Percentiles rank a stretch among this genome's conserved stretches.
Evolutionary conservation across 2,329 filamentous ascomycete species (phyloP).

Genomic region (Aspergillus proliferans): DNA sequence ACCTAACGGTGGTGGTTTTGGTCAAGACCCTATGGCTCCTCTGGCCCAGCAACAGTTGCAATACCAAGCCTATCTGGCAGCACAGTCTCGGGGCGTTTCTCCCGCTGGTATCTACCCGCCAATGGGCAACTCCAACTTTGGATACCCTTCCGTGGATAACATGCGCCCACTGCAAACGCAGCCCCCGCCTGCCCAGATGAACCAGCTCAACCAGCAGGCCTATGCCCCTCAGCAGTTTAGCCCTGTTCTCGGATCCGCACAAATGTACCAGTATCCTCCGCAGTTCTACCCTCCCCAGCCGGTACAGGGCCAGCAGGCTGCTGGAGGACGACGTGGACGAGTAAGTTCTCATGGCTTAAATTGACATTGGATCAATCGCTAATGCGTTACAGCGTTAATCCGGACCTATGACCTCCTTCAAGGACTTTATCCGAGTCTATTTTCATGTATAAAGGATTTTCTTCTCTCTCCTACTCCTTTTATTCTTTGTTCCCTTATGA

Average conservation of each 20-base stretch:
- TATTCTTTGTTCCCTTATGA: conserved; percentile 8
- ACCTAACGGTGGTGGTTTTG: conserved; percentile 28
- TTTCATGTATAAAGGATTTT: conserved; percentile 32
- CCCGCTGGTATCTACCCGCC: conserved; percentile 41
- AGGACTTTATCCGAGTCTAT: conserved; percentile 13
- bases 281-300: conserved; percentile 44
- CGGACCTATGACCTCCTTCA: conserved; percentile 15
- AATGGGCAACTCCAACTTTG: conserved; percentile 40
- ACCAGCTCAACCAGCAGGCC: conserved; percentile 39
- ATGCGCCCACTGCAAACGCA: conserved; percentile 37
- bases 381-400: conserved; percentile 26
- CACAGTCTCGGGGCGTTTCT: conserved; percentile 39
- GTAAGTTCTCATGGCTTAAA: conserved; percentile 31
- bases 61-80: conserved; percentile 51
- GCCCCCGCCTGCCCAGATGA: conserved; percentile 31
- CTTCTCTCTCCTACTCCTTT: conserved; percentile 11
- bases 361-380: conserved; percentile 6
- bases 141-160: conserved; percentile 37
- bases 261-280: conserved; percentile 50
- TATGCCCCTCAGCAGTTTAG: conserved; percentile 42
- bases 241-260: conserved; percentile 37
- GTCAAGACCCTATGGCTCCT: conserved; percentile 33
- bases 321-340: conserved; percentile 49
- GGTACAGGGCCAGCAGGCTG: conserved; percentile 40
- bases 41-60: conserved; percentile 49